Evolutionary conservation across 2,329 filamentous ascomycete genomes (phyloP).

Genomic region (Fusarium praegraminearum): DNA sequence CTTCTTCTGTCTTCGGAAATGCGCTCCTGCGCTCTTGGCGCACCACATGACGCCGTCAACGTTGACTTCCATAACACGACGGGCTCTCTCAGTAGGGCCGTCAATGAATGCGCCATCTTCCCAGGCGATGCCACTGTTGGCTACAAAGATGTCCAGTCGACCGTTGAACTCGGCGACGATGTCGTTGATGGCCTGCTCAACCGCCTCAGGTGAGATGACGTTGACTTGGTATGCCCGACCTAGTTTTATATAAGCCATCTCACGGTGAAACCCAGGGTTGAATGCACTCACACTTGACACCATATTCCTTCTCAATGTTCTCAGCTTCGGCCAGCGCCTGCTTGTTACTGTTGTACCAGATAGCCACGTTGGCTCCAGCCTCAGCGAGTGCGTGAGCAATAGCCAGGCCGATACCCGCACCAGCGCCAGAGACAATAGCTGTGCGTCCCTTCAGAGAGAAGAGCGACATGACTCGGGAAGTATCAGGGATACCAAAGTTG

Average conservation of each 20-base stretch:
- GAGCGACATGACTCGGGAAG: constrained; percentile 69
- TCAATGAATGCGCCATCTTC: constrained; percentile 75
- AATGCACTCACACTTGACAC: constrained; percentile 71
- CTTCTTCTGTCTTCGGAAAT: constrained; percentile 77
- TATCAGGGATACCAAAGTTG: constrained; percentile 62
- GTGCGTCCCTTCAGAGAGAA: constrained; percentile 78
- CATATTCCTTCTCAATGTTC: constrained; percentile 73
- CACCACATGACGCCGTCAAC: constrained; percentile 84
- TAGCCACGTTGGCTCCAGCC: constrained; percentile 77
- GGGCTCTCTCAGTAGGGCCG: constrained; percentile 72
- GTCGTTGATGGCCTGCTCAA: constrained; percentile 63
- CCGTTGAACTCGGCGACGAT: constrained; percentile 76
- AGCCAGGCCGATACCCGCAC: constrained; percentile 73
- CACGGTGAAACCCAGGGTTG: not conserved
- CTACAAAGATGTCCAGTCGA: constrained; percentile 81
- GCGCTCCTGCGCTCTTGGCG: constrained; percentile 74
- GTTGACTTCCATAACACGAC: constrained; percentile 76
- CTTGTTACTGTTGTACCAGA: constrained; percentile 79
- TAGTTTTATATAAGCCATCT: constrained; percentile 47
- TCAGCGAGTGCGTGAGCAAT: constrained; percentile 75
- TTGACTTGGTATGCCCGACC: constrained; percentile 73
- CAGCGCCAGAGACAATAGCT: constrained; percentile 76
- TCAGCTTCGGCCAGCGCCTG: constrained; percentile 71
- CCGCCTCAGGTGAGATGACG: constrained; percentile 64
- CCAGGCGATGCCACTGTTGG: constrained; percentile 83